Evolutionary conservation across 2,329 filamentous ascomycete species (phyloP), one percentile per base, ranked within the genome.

Genomic region (Aspergillus puulaauensis): DNA sequence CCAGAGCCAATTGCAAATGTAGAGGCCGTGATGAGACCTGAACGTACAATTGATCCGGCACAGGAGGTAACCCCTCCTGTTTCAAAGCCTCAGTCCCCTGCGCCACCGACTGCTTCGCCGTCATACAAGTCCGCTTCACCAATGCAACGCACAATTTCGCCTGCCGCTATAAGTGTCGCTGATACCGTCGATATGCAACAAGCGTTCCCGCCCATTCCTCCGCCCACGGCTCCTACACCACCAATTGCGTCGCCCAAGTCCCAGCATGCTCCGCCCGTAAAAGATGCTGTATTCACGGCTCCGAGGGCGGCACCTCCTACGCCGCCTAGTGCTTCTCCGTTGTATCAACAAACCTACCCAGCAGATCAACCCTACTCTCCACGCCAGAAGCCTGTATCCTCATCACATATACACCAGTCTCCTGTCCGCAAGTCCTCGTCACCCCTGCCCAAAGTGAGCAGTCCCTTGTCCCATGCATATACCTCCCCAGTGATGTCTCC

Each of bases 391-490:
- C 46, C 59, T n/a, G 40, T 46, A 35, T 60, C 62, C 45, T 59
- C 62, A 9, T 33, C 49, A 11, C 59, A 63, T 39, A 62, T 51
- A 24, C 57, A 64, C 19, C 52, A 57, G 2, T 66, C 67, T 11
- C 67, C 66, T 19, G 57, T 64, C 23, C 61, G 58, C n/a, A 66
- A 68, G 43, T 54, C 63, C 40, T 63, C 65, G 19, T 71, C 70
- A 11, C 70, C 70, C 2, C 52, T 68, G 3, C 66, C 69, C 46
- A 73, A 72, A 63, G 61, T 70, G 52, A 68, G 68, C 66, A 75
- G 70, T 49, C 75, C 75, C 21, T 68, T 74, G 47, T 68, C 72
- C 47, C 69, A 69, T 53, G 64, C 68, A n/a, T 75, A 77, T 62
- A 68, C 68, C 45, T 72, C 73, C 44, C 70, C 73, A 21, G 63